Base-by-base conservation (phyloP, 2,329 filamentous ascomycete species). In the Cladophialophora exuberans region DNA sequence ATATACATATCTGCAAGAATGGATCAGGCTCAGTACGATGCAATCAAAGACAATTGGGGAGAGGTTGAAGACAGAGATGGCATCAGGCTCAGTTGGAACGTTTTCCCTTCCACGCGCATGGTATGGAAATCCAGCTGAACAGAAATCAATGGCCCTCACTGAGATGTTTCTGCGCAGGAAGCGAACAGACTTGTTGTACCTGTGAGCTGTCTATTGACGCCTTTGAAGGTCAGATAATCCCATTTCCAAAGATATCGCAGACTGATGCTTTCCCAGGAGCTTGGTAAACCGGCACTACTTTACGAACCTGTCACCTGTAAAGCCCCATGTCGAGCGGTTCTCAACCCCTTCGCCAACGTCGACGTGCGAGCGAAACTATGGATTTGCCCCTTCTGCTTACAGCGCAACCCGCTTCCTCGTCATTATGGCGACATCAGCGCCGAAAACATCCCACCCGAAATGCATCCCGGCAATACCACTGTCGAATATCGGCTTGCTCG, bases 241-340 rank as follows among this genome's bases (percentile, higher is more conserved):
- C 36, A 28, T 10, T 7, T 9, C 6, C 13, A 17, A 4, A 22
- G 31, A 6, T 28, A 9, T 20, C 10, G 28, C 33, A 13, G 97
- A 43, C 97, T 97, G 75, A 99, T 93, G 2, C 92, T 93, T 4
- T 77, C 97, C 66, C 97, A 97, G 76, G 93, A 97, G 77, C 95
- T 95, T 78, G 88, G 96, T 62, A 89, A 90, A 20, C 90, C 92
- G 52, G 77, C 96, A 61, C 82, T 99, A 49, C 90, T 95, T 72
- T 97, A 97, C 75, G 93, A 97, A 75, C 94, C 94, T 15, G 90
- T 99, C 36, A 92, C 89, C 59, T 99, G 94, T 85, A 97, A 97
- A 76, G 84, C 89, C 71, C 94, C 94, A 59, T 99, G 94, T 75
- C 88, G 92, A 73, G 93, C 93, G 51, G 91, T 97, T 31, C 80